Evolutionary conservation across 2,329 filamentous ascomycete genomes (phyloP), one percentile per base, ranked within the genome.

Genomic region (Colletotrichum musae): DNA sequence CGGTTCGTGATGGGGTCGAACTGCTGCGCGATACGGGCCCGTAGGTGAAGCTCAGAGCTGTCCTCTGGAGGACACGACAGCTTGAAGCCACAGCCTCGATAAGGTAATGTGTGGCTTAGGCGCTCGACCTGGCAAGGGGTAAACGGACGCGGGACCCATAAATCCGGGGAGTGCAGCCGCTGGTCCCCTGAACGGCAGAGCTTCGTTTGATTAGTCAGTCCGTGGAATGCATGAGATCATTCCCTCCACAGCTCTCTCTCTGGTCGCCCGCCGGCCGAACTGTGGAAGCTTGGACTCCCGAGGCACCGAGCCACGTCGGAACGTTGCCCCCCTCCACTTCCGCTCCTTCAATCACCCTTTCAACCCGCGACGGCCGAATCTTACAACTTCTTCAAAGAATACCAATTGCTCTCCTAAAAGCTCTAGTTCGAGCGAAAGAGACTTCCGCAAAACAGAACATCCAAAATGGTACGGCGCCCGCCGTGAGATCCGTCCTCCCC

Each of bases 1-100:
- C 10, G 12, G 5, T 32, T 48, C 10, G 39, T 58, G 64, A 64
- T 51, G 60, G 7, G 48, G 36, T 53, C 48, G 50, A 62, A n/a
- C 61, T 47, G 52, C 61, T 47, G 52, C 54, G 50, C 41, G 43
- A 41, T 64, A 32, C 68, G 52, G n/a, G 47, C 26, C 7, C 10
- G 18, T 41, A 13, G 39, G 58, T 54, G 48, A 53, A 62, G 58
- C 56, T 65, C 48, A 67, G 72, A 72, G 70, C 69, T 73, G 65
- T 61, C 64, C 63, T 70, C 39, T 67, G 60, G 69, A 75, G 77
- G 77, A 79, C 78, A 80, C 78, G 77, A 78, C 74, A 79, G 77
- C 77, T 80, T 77, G 63, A 72, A 72, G 72, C 69, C 70, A 64
- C 66, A 36, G 32, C 47, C 32, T 36, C 32, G 32, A 58, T 57